Base-by-base conservation (phyloP, 805 yeast genomes). In the Kluyveromyces wickerhamii region DNA sequence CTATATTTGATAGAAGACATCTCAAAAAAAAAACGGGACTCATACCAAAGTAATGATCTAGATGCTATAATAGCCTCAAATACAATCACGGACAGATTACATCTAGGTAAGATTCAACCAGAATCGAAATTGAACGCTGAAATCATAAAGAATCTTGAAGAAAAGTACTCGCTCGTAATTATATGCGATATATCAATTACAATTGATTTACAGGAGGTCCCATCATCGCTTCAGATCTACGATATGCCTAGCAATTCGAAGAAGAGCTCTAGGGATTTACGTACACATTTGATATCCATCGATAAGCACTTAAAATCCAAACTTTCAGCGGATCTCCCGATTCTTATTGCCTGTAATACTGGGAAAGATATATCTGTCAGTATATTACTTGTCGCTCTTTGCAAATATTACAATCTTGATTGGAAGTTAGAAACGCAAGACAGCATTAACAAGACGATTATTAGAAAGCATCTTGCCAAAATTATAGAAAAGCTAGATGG, bases 361-460 rank as follows among this genome's bases (percentile, higher is more conserved):
- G 88, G 85, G 0, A 62, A 66, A 3, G 95, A 86, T 49, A 50
- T 84, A 27, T 70, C 87, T 1, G 67, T 74, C 2, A 85, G 82
- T 0, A 67, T 80, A 0, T 64, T 72, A 0, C 54, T 85, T 3
- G 60, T 71, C 11, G 47, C 76, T 2, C 55, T 80, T n/a, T 66
- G 77, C 38, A 48, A 56, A 16, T 53, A 60, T 37, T 78, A 63
- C 44, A 60, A 65, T 30, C 38, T 57, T 5, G 49, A 62, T 0
- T 77, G 82, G 72, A 23, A 39, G 1, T 35, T 45, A 1, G 31
- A 35, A 2, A 29, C 40, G 5, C 34, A 40, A 15, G 20, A 44
- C 26, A 20, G 47, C 31, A 17, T 62, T 27, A 63, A 69, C 17
- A 81, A 81, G 49, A 73, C 67, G 18, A 52, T 63, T 7, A 68